Evolutionary conservation across 2,329 filamentous ascomycete species (phyloP), one percentile per base, ranked within the genome.

Genomic region (Aspergillus fructus): DNA sequence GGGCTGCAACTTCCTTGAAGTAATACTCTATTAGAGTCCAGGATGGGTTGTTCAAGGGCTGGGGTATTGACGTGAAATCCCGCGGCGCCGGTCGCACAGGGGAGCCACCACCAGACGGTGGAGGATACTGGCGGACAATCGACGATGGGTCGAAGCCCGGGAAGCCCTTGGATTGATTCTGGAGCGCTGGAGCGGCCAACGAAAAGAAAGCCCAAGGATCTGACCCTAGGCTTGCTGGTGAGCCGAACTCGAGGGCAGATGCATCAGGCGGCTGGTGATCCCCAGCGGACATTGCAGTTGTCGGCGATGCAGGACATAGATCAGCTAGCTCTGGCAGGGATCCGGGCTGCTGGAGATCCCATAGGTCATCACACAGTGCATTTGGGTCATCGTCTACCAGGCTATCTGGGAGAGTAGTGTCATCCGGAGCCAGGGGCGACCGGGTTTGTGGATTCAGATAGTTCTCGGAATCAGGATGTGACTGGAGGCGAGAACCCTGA

Each of bases 11-110:
- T 58, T 86, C 83, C 63, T 83, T 82, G 72, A 87, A 87, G 63
- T 87, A 87, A 62, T 87, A 85, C 48, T 86, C 83, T 9, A 87
- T 81, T 15, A 87, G 73, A 46, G 83, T 78, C 47, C 82, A 84
- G 3, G 82, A 80, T 17, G 80, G 74, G 47, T 83, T 80, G 45
- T 75, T 75, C 56, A 81, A 62, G 37, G 68, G 74, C 37, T 66
- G 70, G 6, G 71, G 73, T n/a, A 79, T 68, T 13, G 75, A 75
- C 12, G 66, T 66, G 8, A 72, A 61, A 37, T 71, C 62, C 17
- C 63, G 50, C 12, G 55, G 50, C 9, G 55, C 45, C 23, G 55
- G 55, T 17, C 55, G 69, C 9, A 61, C 54, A n/a, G 59, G 53
- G 19, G 62, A 30, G 9, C 27, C 27, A 30, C 27, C 49, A 24